phyloP scores from a whole-genome alignment of 768 basidiomycete genomes.

The Leccinum barrowsii region DNA sequence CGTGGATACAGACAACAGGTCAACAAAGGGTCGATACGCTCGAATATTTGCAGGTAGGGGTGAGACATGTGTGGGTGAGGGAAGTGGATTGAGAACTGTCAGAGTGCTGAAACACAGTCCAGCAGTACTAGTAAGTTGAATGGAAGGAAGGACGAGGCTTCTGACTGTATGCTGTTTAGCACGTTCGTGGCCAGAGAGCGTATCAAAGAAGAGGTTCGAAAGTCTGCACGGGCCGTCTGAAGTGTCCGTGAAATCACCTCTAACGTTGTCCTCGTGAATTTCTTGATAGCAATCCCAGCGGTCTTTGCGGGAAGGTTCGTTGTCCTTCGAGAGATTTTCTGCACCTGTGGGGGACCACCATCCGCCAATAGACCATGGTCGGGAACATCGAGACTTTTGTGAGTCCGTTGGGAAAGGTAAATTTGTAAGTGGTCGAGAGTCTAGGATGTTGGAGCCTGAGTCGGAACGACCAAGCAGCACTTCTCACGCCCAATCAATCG shows the following conservation, averaged over 20 bases:
- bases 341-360: slow-evolving; percentile 28
- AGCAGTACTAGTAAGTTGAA: slow-evolving; percentile 32
- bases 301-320: slow-evolving; percentile 27
- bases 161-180: slow-evolving; percentile 60
- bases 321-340: neutral
- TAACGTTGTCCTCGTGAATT: slow-evolving; percentile 50
- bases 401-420: slow-evolving; percentile 68
- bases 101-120: slow-evolving; percentile 66
- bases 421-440: slow-evolving; percentile 71
- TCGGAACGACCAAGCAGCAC: slow-evolving; percentile 87
- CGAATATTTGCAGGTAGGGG: slow-evolving; percentile 68
- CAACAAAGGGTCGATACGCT: slow-evolving; percentile 83
- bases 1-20: slow-evolving; percentile 57
- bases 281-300: slow-evolving; percentile 49
- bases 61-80: slow-evolving; percentile 79
- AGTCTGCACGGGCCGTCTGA: slow-evolving; percentile 52
- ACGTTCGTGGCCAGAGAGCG: slow-evolving; percentile 52
- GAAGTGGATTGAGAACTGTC: slow-evolving; percentile 62
- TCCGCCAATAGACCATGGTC: slow-evolving; percentile 36
- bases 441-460: slow-evolving; percentile 86
- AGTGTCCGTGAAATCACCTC: slow-evolving; percentile 59
- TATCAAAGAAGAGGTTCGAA: slow-evolving; percentile 36
- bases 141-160: slow-evolving; percentile 28
- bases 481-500: slow-evolving; percentile 75
- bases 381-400: slow-evolving; percentile 27